These are phyloP conservation scores for Lonicera japonica DNA, from an alignment of 129 eudicot species.

Conservation along the genomic window DNA sequence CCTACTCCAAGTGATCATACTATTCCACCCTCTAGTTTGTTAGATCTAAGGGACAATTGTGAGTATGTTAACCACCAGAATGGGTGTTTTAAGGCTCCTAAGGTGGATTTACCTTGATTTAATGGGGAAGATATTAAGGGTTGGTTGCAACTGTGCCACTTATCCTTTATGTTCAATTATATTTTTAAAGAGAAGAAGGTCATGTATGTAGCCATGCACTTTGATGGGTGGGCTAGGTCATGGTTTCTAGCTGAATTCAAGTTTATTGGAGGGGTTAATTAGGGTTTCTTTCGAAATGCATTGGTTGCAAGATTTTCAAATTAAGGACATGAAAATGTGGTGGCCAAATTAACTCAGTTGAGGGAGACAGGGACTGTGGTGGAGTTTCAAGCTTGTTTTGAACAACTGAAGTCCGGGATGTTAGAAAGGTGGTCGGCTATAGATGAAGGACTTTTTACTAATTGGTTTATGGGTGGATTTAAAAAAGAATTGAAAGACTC, in stretches of 20 bases:
- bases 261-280: not conserved
- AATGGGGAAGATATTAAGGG: not conserved
- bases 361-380: not conserved
- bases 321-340: not conserved
- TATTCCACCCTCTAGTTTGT: too few species aligned
- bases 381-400: too few species aligned
- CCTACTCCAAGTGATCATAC: too few species aligned
- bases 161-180: not conserved
- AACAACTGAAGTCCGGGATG: not conserved
- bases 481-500: too few species aligned
- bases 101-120: not conserved
- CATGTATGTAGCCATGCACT: not conserved
- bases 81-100: not conserved
- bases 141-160: not conserved
- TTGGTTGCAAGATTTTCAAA: not conserved
- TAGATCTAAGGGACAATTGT: too few species aligned
- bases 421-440: not conserved
- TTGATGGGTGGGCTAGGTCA: not conserved
- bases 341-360: not conserved
- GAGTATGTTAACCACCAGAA: too few species aligned
- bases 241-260: not conserved
- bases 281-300: too few species aligned
- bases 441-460: not conserved
- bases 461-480: not conserved
- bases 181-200: not conserved